These are phyloP conservation scores for Margaritispora aquatica DNA, from an alignment of 495 filamentous ascomycete genomes.

Conservation along the genomic window DNA sequence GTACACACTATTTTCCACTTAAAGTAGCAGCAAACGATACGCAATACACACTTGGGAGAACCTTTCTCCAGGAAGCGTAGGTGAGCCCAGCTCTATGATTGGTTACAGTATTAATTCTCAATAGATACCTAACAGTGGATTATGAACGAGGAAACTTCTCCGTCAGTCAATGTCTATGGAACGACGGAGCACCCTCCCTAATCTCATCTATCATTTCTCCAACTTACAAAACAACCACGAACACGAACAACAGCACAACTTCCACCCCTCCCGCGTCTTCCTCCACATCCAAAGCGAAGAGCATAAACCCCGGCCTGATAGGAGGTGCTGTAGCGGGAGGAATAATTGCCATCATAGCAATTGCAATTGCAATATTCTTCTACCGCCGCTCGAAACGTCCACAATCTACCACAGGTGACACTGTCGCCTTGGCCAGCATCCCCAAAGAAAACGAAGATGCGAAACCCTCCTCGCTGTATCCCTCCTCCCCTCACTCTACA, in stretches of 20 bases:
- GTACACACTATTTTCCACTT: conserved; percentile 43
- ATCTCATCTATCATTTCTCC: conserved; percentile 9
- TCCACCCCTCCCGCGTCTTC: neutral
- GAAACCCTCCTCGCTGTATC: neutral
- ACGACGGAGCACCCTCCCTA: conserved; percentile 7
- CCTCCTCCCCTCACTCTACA: neutral
- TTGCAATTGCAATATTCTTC: neutral
- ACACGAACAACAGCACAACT: neutral
- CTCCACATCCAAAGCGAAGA: neutral
- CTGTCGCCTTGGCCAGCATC: conserved; percentile 5
- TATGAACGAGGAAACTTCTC: conserved; percentile 22
- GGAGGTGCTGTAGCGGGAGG: neutral
- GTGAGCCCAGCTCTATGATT: conserved; percentile 29
- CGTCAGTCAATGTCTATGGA: conserved; percentile 17
- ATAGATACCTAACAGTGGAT: conserved; percentile 32
- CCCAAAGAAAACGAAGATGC: neutral
- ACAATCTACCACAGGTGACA: conserved; percentile 9
- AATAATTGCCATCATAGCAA: neutral
- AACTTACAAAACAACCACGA: neutral
- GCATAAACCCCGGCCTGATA: neutral
- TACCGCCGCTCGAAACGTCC: conserved; percentile 12
- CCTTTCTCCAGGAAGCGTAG: conserved; percentile 51
- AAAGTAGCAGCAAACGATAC: conserved; percentile 43
- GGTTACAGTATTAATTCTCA: conserved; percentile 7
- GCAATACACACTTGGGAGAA: conserved; percentile 50